Percentiles rank a stretch among this genome's conserved stretches.
Conservation (phyloP, 805 yeast genomes). For the Torulaspora quercuum region DNA sequence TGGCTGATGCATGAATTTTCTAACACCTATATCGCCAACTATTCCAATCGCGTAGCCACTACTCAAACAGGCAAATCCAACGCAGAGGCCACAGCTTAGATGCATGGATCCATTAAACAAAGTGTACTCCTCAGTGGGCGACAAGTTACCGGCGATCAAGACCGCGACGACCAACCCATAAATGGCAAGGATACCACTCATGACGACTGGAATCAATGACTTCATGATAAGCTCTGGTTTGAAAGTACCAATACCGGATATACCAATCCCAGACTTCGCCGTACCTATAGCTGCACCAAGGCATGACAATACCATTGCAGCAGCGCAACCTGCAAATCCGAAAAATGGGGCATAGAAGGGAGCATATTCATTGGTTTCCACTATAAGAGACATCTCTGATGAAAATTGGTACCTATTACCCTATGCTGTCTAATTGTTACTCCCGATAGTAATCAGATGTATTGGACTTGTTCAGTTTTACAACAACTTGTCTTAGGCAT, state of each 20-base stretch:
- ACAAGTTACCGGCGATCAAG: slow-evolving; percentile 84
- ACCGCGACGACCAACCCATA: slow-evolving; percentile 97
- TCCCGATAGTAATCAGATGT: too few species aligned
- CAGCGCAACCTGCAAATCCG: slow-evolving; percentile 96
- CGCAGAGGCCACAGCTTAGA: slow-evolving; percentile 90
- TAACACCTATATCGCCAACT: slow-evolving; percentile 90
- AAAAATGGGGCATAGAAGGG: slow-evolving; percentile 96
- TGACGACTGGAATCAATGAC: slow-evolving; percentile 92
- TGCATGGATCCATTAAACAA: slow-evolving; percentile 98
- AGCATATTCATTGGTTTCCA: slow-evolving; percentile 55
- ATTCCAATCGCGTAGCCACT: slow-evolving; percentile 96
- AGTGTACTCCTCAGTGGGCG: slow-evolving; percentile 76
- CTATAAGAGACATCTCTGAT: slow-evolving; percentile 29
- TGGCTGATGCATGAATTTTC: slow-evolving; percentile 85
- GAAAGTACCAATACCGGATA: slow-evolving; percentile 95
- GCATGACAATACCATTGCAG: slow-evolving; percentile 85
- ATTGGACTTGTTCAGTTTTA: too few species aligned
- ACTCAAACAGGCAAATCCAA: slow-evolving; percentile 94
- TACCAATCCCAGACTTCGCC: slow-evolving; percentile 97
- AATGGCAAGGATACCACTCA: slow-evolving; percentile 96
- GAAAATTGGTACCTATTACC: too few species aligned
- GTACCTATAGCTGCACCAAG: slow-evolving; percentile 99
- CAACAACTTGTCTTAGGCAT: neutral
- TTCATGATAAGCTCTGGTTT: slow-evolving; percentile 96
- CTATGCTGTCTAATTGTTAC: too few species aligned